Conservation (phyloP, 352 stramenopile species). For the Pythium aphanidermatum region DNA sequence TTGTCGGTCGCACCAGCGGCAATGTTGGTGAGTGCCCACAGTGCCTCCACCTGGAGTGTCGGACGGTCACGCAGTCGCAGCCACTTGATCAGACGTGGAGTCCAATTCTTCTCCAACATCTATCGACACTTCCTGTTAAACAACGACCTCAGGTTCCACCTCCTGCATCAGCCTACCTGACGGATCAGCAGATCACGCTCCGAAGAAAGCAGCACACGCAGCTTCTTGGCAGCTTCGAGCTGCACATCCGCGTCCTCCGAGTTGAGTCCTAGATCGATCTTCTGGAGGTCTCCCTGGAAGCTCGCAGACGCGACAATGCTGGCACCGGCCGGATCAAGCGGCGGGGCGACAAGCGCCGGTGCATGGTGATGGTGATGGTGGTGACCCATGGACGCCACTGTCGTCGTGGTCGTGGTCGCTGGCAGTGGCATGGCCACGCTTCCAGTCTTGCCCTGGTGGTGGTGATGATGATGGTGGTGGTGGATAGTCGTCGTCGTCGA, state of each 20-base stretch:
- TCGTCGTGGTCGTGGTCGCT: conserved; percentile 8
- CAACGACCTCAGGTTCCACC: not conserved
- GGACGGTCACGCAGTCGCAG: conserved; percentile 68
- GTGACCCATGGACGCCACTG: conserved; percentile 18
- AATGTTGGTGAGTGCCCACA: conserved; percentile 96
- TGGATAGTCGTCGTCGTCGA: conserved; percentile 78
- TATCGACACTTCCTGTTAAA: conserved; percentile 13
- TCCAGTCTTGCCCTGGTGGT: not conserved
- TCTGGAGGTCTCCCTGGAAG: conserved; percentile 78
- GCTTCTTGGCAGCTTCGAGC: conserved; percentile 81
- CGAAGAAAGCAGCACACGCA: conserved; percentile 77
- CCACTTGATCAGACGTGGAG: conserved; percentile 81
- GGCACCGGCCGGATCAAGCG: conserved; percentile 27
- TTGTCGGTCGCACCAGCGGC: conserved; percentile 89
- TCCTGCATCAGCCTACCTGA: conserved; percentile 37
- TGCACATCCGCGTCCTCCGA: conserved; percentile 80
- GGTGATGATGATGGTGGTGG: conserved; percentile 31
- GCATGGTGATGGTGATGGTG: conserved; percentile 43
- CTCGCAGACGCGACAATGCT: conserved; percentile 39
- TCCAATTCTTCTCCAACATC: conserved; percentile 90
- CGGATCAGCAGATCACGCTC: conserved; percentile 82
- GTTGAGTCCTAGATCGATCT: conserved; percentile 74
- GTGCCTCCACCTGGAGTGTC: conserved; percentile 88
- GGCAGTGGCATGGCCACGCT: not conserved
- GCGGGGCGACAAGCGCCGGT: conserved; percentile 14